A percentile compares a stretch with the other conserved stretches of the same genome.
Conservation (phyloP, 805 yeast genomes). For the Nakazawaea populi region DNA sequence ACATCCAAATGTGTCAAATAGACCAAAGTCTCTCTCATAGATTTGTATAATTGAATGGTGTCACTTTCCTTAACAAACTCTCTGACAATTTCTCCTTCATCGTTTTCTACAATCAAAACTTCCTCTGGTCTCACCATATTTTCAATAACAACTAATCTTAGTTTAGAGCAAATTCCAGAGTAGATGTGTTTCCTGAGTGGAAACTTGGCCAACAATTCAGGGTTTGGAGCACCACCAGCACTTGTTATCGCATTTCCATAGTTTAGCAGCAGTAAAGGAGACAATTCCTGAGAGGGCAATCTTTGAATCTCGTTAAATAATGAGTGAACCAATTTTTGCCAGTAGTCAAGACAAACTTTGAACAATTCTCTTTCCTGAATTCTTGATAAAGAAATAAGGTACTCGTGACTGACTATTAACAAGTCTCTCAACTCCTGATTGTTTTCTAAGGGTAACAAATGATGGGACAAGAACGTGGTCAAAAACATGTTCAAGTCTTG, state of each 20-base stretch:
- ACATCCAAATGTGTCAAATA: conserved; percentile 95
- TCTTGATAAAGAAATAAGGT: conserved; percentile 77
- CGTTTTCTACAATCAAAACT: conserved; percentile 93
- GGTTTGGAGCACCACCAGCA: conserved; percentile 82
- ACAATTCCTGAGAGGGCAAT: conserved; percentile 63
- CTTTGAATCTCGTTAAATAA: conserved; percentile 82
- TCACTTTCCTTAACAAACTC: conserved; percentile 96
- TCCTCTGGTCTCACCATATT: conserved; percentile 99
- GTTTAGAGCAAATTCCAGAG: conserved; percentile 67
- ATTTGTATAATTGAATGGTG: conserved; percentile 90
- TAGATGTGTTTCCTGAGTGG: conserved; percentile 86
- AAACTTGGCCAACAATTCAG: conserved; percentile 65
- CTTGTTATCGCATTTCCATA: conserved; percentile 26
- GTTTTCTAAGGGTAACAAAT: conserved; percentile 59
- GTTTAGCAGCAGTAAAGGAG: conserved; percentile 70
- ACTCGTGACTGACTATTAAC: conserved; percentile 67
- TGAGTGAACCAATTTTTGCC: conserved; percentile 81
- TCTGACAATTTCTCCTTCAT: conserved; percentile 98
- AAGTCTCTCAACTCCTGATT: conserved; percentile 51
- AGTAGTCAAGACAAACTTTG: conserved; percentile 92
- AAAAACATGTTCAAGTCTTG: conserved; percentile 94
- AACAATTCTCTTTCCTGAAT: conserved; percentile 95
- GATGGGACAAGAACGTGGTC: conserved; percentile 76
- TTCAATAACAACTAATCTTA: conserved; percentile 91
- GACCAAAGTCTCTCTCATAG: conserved; percentile 93